phyloP scores from a whole-genome alignment of 2,329 filamentous ascomycete genomes.

The Lomentospora prolificans region DNA sequence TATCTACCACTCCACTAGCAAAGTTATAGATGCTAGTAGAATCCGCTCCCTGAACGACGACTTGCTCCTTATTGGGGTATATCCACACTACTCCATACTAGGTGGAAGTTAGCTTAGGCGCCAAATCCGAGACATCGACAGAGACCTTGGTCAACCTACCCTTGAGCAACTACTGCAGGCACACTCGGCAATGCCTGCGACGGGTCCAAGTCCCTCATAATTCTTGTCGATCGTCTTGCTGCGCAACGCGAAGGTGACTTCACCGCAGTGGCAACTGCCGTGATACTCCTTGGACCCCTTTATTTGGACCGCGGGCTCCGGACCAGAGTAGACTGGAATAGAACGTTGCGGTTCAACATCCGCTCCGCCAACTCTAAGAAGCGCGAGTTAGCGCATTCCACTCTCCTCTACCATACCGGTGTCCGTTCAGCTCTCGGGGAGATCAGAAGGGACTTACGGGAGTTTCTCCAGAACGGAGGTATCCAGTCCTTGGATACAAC shows the following conservation, averaged over 20 bases:
- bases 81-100: conserved; percentile 35
- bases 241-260: conserved; percentile 32
- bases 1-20: conserved; percentile 19
- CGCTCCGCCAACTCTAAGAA: not conserved
- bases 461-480: conserved; percentile 27
- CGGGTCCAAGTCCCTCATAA: conserved; percentile 14
- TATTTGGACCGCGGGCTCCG: conserved; percentile 26
- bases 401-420: not conserved
- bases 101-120: not conserved
- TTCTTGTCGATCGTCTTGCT: conserved; percentile 31
- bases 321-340: conserved; percentile 24
- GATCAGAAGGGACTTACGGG: conserved; percentile 20
- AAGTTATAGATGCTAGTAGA: conserved; percentile 33
- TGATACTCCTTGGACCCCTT: conserved; percentile 31
- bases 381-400: not conserved
- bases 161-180: conserved; percentile 41
- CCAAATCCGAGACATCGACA: not conserved
- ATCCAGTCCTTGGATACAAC: conserved; percentile 33
- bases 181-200: conserved; percentile 19
- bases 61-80: conserved; percentile 28
- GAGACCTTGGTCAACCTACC: conserved; percentile 18
- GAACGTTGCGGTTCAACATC: not conserved
- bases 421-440: not conserved
- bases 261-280: conserved; percentile 45
- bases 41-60: conserved; percentile 27